phyloP scores from a whole-genome alignment of 805 yeast species.

The Saccharomycopsis schoenii region DNA sequence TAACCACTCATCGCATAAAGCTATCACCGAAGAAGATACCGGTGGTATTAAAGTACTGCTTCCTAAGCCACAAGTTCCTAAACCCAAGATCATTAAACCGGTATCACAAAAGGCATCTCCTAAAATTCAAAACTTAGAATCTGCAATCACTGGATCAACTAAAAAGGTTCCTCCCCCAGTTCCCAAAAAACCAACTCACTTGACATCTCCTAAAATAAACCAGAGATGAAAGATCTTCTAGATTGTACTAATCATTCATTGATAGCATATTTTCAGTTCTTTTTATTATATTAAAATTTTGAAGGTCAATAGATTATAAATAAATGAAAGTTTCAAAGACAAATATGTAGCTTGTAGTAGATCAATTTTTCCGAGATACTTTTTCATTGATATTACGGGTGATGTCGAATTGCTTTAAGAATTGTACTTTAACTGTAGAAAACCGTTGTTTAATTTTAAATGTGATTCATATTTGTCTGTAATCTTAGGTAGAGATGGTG shows the following conservation, averaged over 20 bases:
- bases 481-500: no score
- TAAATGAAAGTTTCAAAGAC: no score
- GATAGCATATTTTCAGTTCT: background rate
- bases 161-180: slow-evolving; percentile 18
- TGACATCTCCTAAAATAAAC: slow-evolving; percentile 15
- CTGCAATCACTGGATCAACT: background rate
- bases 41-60: background rate
- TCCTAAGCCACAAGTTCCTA: background rate
- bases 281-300: slow-evolving; percentile 13
- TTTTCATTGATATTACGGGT: no score
- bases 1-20: background rate
- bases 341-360: no score
- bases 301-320: background rate
- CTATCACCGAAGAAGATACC: slow-evolving; percentile 1
- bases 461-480: no score
- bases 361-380: no score
- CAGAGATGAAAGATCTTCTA: slow-evolving; percentile 1
- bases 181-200: slow-evolving; percentile 18
- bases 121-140: background rate
- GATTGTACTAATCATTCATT: background rate
- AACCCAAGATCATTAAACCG: background rate
- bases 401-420: no score
- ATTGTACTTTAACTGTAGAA: no score
- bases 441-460: no score
- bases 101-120: background rate